These are phyloP conservation scores for Pinus albicaulis DNA, from an alignment of 75 land plant species.

Conservation along the genomic window DNA sequence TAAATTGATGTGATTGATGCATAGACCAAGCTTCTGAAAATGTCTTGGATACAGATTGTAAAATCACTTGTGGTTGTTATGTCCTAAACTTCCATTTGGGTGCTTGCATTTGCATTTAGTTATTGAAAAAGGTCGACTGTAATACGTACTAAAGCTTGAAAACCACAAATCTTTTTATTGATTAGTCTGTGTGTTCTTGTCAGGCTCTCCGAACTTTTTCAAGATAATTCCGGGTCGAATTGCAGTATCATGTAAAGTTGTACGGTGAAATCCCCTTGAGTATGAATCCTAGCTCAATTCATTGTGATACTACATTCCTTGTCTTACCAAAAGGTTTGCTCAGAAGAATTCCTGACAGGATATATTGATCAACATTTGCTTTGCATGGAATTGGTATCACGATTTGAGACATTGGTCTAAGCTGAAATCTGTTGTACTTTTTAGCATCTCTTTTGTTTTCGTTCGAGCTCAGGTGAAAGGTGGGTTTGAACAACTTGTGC, in stretches of 20 bases:
- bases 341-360: background rate
- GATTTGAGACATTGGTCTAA: background rate
- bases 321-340: background rate
- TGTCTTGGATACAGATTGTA: background rate
- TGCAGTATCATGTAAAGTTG: slow-evolving; percentile 2
- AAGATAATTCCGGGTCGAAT: slow-evolving; percentile 4
- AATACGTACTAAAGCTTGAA: background rate
- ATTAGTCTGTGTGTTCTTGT: background rate
- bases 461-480: background rate
- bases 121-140: background rate
- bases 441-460: background rate
- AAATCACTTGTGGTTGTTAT: background rate
- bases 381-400: background rate
- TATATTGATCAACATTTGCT: background rate
- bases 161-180: background rate
- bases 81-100: background rate
- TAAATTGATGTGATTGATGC: too few relatives aligned
- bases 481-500: background rate
- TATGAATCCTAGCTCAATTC: background rate
- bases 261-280: background rate
- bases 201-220: slow-evolving; percentile 1
- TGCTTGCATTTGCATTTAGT: background rate
- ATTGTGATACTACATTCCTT: background rate
- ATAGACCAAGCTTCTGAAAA: too few relatives aligned
- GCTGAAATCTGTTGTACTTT: background rate